Evolutionary conservation across 352 stramenopile species (phyloP).

Genomic region (Peronospora tabacina): DNA sequence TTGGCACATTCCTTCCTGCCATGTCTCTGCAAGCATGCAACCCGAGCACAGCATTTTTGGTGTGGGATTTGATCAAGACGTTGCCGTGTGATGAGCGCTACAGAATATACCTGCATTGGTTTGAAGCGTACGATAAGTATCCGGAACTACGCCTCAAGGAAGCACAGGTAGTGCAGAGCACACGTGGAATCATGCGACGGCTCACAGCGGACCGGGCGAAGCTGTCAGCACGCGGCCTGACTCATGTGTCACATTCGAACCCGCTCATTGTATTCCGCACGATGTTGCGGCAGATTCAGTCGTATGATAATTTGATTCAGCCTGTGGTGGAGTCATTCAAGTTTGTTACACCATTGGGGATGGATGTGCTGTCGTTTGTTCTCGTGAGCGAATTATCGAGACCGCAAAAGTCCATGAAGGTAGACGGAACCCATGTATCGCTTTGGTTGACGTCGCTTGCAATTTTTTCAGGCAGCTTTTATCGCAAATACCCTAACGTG

Average conservation of each 20-base stretch:
- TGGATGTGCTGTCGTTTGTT: constrained; percentile 92
- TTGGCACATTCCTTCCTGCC: constrained; percentile 59
- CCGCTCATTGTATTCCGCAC: constrained; percentile 91
- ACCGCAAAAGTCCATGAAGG: constrained; percentile 78
- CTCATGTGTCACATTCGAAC: constrained; percentile 89
- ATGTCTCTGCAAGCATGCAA: constrained; percentile 71
- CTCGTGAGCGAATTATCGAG: constrained; percentile 87
- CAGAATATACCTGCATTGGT: constrained; percentile 73
- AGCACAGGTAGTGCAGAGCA: constrained; percentile 60
- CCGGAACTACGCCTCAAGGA: constrained; percentile 61
- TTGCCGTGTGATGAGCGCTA: constrained; percentile 77
- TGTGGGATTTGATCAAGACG: constrained; percentile 80
- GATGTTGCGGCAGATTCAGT: constrained; percentile 94
- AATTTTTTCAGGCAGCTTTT: constrained; percentile 92
- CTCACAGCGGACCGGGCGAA: constrained; percentile 78
- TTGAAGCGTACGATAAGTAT: constrained; percentile 47
- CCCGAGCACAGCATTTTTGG: constrained; percentile 60
- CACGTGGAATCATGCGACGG: constrained; percentile 68
- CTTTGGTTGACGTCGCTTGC: constrained; percentile 91
- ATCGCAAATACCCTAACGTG: constrained; percentile 89
- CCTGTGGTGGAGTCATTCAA: constrained; percentile 94
- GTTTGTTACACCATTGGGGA: constrained; percentile 88
- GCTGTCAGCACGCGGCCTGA: constrained; percentile 61
- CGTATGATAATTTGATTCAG: constrained; percentile 95
- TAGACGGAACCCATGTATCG: constrained; percentile 88